Evolutionary conservation across 805 yeast genomes (phyloP), one percentile per base, ranked within the genome.

Genomic region (Saccharomycopsis babjevae): DNA sequence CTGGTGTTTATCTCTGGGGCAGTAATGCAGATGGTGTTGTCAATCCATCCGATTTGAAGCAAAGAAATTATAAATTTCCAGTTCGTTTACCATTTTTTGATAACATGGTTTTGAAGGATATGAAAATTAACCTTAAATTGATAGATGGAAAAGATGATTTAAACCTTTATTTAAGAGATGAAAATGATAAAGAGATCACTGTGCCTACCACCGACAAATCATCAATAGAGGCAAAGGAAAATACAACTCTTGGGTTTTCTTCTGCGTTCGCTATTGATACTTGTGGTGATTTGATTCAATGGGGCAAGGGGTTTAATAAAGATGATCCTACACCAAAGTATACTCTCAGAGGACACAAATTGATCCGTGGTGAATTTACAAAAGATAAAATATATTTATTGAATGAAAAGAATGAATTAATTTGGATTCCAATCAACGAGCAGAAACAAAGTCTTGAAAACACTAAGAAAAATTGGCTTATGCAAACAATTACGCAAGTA

Each of bases 281-380:
- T 0, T 80, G 79, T 16, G 98, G 97, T 20, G 81, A 86, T 67
- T 76, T 90, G 38, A 83, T 83, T 60, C 88, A 86, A 68, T 89
- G 92, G 88, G 83, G 84, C n/a, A 67, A 71, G 34, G 80, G 78
- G 0, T 68, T 68, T 59, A 68, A 71, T 52, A 61, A 66, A 16
- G 70, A 75, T 18, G 64, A 66, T 0, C 61, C 68, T 3, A 65
- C 64, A 1, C 78, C 79, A 2, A 61, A 67, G 56, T 61, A 68
- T 25, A 72, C 83, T 1, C 63, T 86, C 18, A 75, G 73, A 55
- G 84, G 83, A 7, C 76, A 81, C 65, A 70, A 78, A 8, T 68
- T 86, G 34, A 64, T 60, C 1, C 69, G 74, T 28, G 80, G 78
- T 1, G 74, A 76, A 56, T 70, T 82, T 50, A 83, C 92, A 13